Base-by-base conservation (phyloP, 176 grass and related monocot species). In the Aechmea fasciata region DNA sequence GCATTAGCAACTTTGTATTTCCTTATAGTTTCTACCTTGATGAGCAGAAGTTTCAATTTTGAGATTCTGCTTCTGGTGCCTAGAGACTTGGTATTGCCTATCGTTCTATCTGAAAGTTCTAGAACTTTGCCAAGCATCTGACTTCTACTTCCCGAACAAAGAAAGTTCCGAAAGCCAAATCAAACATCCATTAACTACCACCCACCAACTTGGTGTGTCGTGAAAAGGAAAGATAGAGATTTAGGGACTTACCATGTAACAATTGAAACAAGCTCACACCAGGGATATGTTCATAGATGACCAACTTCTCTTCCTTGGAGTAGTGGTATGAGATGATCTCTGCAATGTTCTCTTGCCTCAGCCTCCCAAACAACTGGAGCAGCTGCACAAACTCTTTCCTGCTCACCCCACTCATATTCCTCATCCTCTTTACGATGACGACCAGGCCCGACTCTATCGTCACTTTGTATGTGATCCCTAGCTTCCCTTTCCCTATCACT, bases 281-380 rank as follows among this genome's bases (percentile, higher is more conserved):
- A 49, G 67, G 76, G 18, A 99, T 17, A 71, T 90, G 71, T 12
- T 99, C 94, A 80, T 84, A 99, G 22, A 93, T 79, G 17, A 75
- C 72, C 0, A 99, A 78, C 78, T 99, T 92, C 82, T 99, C 94
- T 48, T 99, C 90, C 72, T 78, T 78, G 77, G 94, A 99, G 78
- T 82, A 77, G 77, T 90, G 83, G 68, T 80, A 93, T 33, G 86
- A 67, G 59, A 88, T 48, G 82, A 99, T 78, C 49, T 82, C 89
- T 6, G 72, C 82, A 66, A 99, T 73, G 83, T 99, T 93, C 50
- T 93, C 89, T 59, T 93, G 94, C 65, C 69, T 82, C 28, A 93
- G 81, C 78, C 80, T 92, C 70, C 94, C 84, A 10, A 99, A 82
- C 50, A 99, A 51, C 69, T 88, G 82, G 77, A 93, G 79, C 76